Evolutionary conservation across 1,284 basidiomycete genomes (phyloP).

Genomic region (Heterobasidion irregulare): DNA sequence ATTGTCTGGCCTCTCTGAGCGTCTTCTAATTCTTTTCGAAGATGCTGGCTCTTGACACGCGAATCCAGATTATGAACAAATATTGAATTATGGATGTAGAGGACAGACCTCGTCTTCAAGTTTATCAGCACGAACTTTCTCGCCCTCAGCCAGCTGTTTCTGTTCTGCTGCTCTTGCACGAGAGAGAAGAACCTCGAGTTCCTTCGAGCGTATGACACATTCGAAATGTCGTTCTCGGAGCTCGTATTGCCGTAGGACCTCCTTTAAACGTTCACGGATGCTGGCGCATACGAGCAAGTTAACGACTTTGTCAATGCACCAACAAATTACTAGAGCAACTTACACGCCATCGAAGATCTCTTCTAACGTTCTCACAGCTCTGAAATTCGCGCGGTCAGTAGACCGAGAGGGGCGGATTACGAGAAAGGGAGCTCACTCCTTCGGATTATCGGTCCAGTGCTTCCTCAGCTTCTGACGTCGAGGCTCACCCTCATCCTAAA

Average conservation of each 20-base stretch:
- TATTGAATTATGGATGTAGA: not conserved
- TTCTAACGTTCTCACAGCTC: conserved; percentile 64
- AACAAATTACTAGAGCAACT: conserved; percentile 18
- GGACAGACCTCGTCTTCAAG: conserved; percentile 58
- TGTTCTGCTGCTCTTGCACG: conserved; percentile 78
- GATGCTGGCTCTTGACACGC: conserved; percentile 42
- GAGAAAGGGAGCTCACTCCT: conserved; percentile 43
- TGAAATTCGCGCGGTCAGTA: conserved; percentile 18
- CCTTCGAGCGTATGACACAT: conserved; percentile 80
- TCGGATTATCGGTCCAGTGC: conserved; percentile 65
- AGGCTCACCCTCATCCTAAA: conserved; percentile 55
- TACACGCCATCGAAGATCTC: conserved; percentile 78
- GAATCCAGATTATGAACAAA: conserved; percentile 1
- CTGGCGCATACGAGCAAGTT: conserved; percentile 26
- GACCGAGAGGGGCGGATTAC: conserved; percentile 4
- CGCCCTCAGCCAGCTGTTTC: conserved; percentile 67
- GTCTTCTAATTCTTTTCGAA: conserved; percentile 67
- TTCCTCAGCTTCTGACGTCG: conserved; percentile 63
- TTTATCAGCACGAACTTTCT: conserved; percentile 58
- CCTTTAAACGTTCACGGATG: conserved; percentile 74
- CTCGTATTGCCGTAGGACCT: conserved; percentile 76
- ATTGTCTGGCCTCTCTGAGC: conserved; percentile 65
- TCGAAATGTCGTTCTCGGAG: conserved; percentile 83
- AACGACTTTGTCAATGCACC: not conserved
- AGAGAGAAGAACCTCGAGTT: conserved; percentile 75